Evolutionary conservation across 169 alveolate genomes (phyloP).

Genomic region (Eimeria falciformis): DNA sequence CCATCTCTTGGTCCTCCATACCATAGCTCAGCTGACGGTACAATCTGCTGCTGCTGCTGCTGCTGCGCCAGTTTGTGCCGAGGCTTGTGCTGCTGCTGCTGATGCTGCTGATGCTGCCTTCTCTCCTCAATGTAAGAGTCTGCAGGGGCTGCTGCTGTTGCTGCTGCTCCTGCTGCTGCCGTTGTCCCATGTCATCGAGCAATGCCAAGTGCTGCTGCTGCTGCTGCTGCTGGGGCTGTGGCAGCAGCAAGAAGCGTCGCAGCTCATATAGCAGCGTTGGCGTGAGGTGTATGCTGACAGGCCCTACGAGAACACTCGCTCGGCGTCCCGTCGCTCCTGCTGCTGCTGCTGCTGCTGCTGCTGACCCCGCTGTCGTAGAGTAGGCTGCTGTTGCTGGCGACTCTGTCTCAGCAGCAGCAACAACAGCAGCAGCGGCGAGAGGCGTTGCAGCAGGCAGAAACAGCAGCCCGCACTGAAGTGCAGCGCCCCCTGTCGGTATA

Average conservation of each 20-base stretch:
- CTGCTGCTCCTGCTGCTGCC: slow-evolving; percentile 21
- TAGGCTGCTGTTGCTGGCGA: neutral
- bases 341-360: slow-evolving; percentile 66
- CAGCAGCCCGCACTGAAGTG: slow-evolving; percentile 54
- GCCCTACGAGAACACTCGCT: slow-evolving; percentile 53
- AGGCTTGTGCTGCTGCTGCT: slow-evolving; percentile 47
- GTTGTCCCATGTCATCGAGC: neutral
- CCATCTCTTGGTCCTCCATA: neutral
- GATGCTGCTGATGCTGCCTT: slow-evolving; percentile 44
- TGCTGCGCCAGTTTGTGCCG: neutral
- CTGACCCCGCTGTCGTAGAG: slow-evolving; percentile 9
- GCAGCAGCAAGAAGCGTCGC: slow-evolving; percentile 42
- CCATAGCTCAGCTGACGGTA: neutral
- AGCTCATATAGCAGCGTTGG: slow-evolving; percentile 55
- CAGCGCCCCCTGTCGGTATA: slow-evolving; percentile 51
- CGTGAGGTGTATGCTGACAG: slow-evolving; percentile 35
- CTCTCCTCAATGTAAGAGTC: neutral
- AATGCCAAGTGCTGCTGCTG: slow-evolving; percentile 14
- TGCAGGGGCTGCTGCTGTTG: slow-evolving; percentile 60
- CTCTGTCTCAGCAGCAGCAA: slow-evolving; percentile 40
- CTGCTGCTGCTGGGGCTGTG: slow-evolving; percentile 54
- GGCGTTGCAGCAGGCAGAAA: slow-evolving; percentile 40
- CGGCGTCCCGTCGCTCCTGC: slow-evolving; percentile 50
- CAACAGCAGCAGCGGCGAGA: slow-evolving; percentile 1
- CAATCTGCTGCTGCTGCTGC: slow-evolving; percentile 34